These are phyloP conservation scores for Haematococcus sp. DNA, from an alignment of 139 green algal genomes.

Conservation along the genomic window DNA sequence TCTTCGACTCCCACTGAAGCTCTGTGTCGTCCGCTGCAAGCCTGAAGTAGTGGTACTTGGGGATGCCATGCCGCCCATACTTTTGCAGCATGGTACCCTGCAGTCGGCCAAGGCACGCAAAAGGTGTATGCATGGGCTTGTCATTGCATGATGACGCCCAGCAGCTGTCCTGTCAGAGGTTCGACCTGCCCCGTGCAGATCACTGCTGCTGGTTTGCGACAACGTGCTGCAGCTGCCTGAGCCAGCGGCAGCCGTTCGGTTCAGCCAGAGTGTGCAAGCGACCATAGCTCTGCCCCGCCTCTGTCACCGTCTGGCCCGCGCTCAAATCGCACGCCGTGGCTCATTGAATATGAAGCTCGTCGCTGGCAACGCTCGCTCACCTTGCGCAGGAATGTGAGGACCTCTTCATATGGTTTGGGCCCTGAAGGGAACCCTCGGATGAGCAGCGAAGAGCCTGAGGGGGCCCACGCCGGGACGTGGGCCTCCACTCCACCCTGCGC, in stretches of 20 bases:
- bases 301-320: too few relatives aligned
- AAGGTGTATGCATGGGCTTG: neutral
- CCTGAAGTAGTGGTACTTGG: slow-evolving; percentile 78
- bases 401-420: slow-evolving; percentile 48
- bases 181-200: too few relatives aligned
- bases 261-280: too few relatives aligned
- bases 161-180: too few relatives aligned
- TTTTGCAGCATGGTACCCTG: slow-evolving; percentile 76
- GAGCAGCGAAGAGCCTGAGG: slow-evolving; percentile 22
- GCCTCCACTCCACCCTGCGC: too few relatives aligned
- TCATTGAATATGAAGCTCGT: too few relatives aligned
- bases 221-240: neutral
- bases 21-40: slow-evolving; percentile 57
- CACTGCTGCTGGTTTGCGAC: too few relatives aligned
- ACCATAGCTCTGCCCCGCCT: too few relatives aligned
- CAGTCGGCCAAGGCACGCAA: neutral
- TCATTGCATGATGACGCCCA: neutral
- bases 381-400: slow-evolving; percentile 48
- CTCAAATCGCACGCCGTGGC: too few relatives aligned
- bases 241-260: neutral
- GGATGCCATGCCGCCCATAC: slow-evolving; percentile 74
- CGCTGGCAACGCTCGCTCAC: neutral
- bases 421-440: slow-evolving; percentile 42
- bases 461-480: neutral
- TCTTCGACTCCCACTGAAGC: slow-evolving; percentile 67